Percentiles rank a stretch among this genome's conserved stretches.
These are phyloP conservation scores for Trebouxiophyceae sp. DNA, from an alignment of 163 green algal genomes.

Conservation along the genomic window DNA sequence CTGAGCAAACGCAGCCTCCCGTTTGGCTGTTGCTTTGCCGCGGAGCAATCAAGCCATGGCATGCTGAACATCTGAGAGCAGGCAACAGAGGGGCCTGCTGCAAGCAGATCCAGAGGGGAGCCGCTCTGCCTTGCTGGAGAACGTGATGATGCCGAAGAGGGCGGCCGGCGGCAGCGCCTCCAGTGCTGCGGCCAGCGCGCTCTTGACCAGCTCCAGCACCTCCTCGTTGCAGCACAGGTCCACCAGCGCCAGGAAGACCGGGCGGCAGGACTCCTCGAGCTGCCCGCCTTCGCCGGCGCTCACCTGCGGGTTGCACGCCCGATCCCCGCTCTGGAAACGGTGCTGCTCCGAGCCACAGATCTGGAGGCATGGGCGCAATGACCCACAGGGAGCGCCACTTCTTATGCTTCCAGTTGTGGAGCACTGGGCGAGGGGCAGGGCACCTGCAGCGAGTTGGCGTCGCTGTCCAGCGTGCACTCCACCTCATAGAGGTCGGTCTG, in stretches of 20 bases:
- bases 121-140: conserved; percentile 46
- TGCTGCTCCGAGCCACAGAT: not conserved
- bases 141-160: conserved; percentile 71
- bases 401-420: not conserved
- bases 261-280: conserved; percentile 7
- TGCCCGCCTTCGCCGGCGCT: not conserved
- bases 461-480: conserved; percentile 10
- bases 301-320: not conserved
- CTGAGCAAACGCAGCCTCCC: too few species aligned
- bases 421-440: not conserved
- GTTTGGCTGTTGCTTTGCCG: too few species aligned
- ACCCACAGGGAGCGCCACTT: not conserved
- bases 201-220: conserved; percentile 66
- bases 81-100: too few species aligned
- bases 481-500: conserved; percentile 18
- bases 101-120: not conserved
- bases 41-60: too few species aligned
- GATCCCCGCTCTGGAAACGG: not conserved
- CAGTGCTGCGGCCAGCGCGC: conserved; percentile 60
- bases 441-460: not conserved
- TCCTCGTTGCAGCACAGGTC: conserved; percentile 48
- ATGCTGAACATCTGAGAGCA: too few species aligned
- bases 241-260: conserved; percentile 56
- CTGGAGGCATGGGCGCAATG: not conserved
- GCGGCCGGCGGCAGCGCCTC: conserved; percentile 62